A percentile compares a stretch with the other conserved stretches of the same genome.
phyloP scores from a whole-genome alignment of 495 filamentous ascomycete species.

The Hypoxylon rickii region DNA sequence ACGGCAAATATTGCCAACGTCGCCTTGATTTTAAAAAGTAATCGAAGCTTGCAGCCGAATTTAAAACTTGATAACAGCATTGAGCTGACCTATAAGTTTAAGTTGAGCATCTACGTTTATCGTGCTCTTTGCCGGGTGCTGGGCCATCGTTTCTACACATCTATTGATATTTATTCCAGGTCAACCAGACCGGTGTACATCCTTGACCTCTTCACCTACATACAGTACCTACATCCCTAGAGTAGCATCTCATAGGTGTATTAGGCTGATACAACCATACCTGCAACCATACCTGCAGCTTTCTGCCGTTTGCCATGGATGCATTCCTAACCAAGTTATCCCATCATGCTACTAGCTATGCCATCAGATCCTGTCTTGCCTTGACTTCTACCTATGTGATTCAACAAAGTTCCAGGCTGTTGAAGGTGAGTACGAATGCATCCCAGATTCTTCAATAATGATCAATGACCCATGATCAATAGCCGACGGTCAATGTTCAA shows the following conservation, averaged over 20 bases:
- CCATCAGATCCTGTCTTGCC: conserved; percentile 85
- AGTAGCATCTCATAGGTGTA: too few species aligned
- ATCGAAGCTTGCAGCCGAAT: too few species aligned
- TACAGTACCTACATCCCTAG: not conserved
- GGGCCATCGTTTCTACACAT: conserved; percentile 1
- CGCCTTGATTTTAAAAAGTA: too few species aligned
- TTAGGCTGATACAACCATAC: too few species aligned
- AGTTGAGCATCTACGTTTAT: conserved; percentile 4
- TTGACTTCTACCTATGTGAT: conserved; percentile 88
- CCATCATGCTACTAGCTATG: conserved; percentile 85
- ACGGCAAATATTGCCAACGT: too few species aligned
- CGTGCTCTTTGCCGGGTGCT: conserved; percentile 28
- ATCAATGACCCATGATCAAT: too few species aligned
- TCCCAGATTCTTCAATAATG: too few species aligned
- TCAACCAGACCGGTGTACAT: too few species aligned
- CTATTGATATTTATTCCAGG: conserved; percentile 5
- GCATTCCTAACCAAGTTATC: conserved; percentile 70
- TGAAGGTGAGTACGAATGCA: conserved; percentile 62
- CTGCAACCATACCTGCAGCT: too few species aligned
- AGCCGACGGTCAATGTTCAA: too few species aligned
- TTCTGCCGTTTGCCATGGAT: conserved; percentile 63
- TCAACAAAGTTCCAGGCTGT: conserved; percentile 74
- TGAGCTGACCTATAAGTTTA: conserved; percentile 3
- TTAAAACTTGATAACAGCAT: not conserved
- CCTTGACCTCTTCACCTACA: too few species aligned